A percentile compares a stretch with the other conserved stretches of the same genome.
Conservation (phyloP, 306 rosid genomes). For the Rubus idaeus region DNA sequence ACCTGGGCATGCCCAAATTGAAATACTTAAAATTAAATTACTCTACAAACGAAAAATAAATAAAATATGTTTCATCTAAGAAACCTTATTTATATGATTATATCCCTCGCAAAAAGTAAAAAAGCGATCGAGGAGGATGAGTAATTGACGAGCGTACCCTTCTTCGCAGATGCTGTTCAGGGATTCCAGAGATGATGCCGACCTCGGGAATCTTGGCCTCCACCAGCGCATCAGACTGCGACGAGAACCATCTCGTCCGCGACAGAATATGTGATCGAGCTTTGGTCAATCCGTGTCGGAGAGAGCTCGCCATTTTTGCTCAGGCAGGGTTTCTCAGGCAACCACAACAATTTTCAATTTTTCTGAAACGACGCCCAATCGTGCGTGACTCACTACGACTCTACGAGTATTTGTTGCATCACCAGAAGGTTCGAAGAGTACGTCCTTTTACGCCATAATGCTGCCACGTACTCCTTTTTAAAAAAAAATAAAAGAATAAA, state of each 20-base stretch:
- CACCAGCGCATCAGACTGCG: conserved; percentile 22
- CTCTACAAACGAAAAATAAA: background rate
- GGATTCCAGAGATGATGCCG: conserved; percentile 35
- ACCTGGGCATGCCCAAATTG: conserved; percentile 23
- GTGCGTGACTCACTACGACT: background rate
- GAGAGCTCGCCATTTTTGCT: conserved; percentile 33
- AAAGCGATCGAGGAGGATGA: background rate
- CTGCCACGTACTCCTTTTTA: background rate
- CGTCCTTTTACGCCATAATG: background rate
- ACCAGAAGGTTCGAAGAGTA: background rate
- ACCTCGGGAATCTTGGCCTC: conserved; percentile 25
- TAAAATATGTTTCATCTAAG: too few species aligned
- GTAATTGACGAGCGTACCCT: conserved; percentile 21
- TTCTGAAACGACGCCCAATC: background rate
- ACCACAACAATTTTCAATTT: background rate
- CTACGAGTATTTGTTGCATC: background rate
- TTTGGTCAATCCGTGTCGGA: conserved; percentile 20
- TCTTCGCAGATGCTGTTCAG: conserved; percentile 36
- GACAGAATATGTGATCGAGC: background rate
- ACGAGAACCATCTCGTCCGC: conserved; percentile 19
- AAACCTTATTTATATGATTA: too few species aligned
- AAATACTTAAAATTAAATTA: background rate
- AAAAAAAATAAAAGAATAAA: background rate
- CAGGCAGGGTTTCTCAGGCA: background rate
- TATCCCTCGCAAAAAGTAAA: background rate